Evolutionary conservation across 257 asterid genomes (phyloP).

Genomic region (Primulina eburnea): DNA sequence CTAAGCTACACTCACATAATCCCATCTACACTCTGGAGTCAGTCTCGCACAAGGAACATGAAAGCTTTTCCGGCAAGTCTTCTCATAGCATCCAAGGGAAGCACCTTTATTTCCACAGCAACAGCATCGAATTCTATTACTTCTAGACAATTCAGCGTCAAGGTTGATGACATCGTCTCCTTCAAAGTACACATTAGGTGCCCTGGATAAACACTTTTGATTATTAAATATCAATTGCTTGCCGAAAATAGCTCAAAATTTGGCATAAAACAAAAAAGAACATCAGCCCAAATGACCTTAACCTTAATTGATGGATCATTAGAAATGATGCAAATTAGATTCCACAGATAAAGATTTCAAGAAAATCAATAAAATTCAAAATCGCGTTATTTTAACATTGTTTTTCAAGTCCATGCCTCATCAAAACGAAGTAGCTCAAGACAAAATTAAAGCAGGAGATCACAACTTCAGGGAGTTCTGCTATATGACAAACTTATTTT

Average conservation of each 20-base stretch:
- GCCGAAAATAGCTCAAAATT: background rate
- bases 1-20: conserved; percentile 44
- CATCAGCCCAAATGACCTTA: background rate
- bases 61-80: conserved; percentile 83
- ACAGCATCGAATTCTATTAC: conserved; percentile 69
- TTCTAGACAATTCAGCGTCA: conserved; percentile 74
- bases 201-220: conserved; percentile 56
- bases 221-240: background rate
- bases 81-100: conserved; percentile 90
- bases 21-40: conserved; percentile 89
- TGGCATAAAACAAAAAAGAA: conserved; percentile 3
- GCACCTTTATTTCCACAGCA: conserved; percentile 92
- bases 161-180: conserved; percentile 66
- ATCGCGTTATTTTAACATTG: too few species aligned
- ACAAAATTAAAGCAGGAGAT: conserved; percentile 6
- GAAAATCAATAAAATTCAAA: background rate
- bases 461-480: background rate
- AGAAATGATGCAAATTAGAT: background rate
- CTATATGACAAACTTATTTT: background rate
- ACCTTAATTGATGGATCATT: background rate
- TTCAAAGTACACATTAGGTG: conserved; percentile 84
- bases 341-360: background rate
- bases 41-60: conserved; percentile 91
- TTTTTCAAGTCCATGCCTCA: background rate
- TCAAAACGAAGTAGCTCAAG: background rate